A percentile compares a stretch with the other conserved stretches of the same genome.
Evolutionary conservation across 2,329 filamentous ascomycete genomes (phyloP).

Genomic region (Cytospora mali): DNA sequence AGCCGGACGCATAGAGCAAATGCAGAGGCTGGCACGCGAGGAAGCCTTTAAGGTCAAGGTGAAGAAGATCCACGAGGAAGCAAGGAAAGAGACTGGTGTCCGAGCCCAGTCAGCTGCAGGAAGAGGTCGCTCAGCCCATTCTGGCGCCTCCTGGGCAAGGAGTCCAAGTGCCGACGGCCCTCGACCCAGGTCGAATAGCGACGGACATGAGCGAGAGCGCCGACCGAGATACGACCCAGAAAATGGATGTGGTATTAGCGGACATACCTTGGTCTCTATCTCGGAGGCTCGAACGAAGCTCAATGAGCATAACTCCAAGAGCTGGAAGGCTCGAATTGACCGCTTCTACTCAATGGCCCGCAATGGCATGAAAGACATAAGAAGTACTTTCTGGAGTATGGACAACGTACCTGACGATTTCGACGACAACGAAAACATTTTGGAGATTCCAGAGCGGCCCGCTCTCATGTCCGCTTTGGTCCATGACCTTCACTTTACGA

Average conservation of each 20-base stretch:
- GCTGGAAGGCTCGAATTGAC: conserved; percentile 92
- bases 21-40: conserved; percentile 84
- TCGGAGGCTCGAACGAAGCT: conserved; percentile 76
- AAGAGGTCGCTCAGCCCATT: conserved; percentile 39
- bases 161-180: conserved; percentile 60
- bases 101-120: conserved; percentile 58
- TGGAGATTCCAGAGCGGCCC: conserved; percentile 83
- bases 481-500: conserved; percentile 78
- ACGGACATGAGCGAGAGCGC: conserved; percentile 43
- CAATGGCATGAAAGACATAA: conserved; percentile 75
- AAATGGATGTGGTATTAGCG: conserved; percentile 70
- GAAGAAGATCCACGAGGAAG: conserved; percentile 75
- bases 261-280: conserved; percentile 70
- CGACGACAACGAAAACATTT: conserved; percentile 80
- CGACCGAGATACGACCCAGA: conserved; percentile 79
- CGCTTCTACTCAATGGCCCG: conserved; percentile 69
- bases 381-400: conserved; percentile 77
- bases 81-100: conserved; percentile 55
- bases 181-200: conserved; percentile 39
- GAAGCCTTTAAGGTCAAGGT: conserved; percentile 87
- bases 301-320: conserved; percentile 79
- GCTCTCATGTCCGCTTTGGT: conserved; percentile 80
- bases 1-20: conserved; percentile 83
- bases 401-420: conserved; percentile 81
- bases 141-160: conserved; percentile 45